phyloP scores from a whole-genome alignment of 768 basidiomycete species.

The Termitomyces sp. region DNA sequence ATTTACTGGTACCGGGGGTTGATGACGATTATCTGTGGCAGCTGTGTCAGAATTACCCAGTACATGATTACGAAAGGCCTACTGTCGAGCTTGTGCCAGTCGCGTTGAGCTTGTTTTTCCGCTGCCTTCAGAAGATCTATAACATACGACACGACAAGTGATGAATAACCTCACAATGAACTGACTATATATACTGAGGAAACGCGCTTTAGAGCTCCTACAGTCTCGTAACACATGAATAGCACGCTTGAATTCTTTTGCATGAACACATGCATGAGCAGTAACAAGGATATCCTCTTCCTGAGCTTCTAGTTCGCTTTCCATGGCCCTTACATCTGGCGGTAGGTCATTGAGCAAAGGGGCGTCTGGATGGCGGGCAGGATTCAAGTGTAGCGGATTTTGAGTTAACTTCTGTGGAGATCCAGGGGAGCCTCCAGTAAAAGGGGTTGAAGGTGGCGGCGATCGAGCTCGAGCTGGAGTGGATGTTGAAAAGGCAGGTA shows the following conservation, averaged over 20 bases:
- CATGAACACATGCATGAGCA: constrained; percentile 68
- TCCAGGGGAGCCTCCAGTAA: constrained; percentile 28
- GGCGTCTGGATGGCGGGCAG: constrained; percentile 30
- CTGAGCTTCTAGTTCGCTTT: constrained; percentile 43
- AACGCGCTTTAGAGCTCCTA: constrained; percentile 65
- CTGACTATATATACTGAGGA: constrained; percentile 73
- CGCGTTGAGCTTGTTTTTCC: constrained; percentile 76
- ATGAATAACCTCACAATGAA: constrained; percentile 64
- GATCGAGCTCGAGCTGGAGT: constrained; percentile 48
- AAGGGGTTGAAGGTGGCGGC: constrained; percentile 31
- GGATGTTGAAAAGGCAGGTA: constrained; percentile 48
- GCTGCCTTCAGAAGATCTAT: constrained; percentile 48
- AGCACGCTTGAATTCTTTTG: constrained; percentile 74
- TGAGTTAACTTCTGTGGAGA: constrained; percentile 26
- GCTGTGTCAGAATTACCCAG: background rate
- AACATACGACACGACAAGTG: constrained; percentile 3
- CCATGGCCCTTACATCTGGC: constrained; percentile 27
- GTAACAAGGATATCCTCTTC: constrained; percentile 73
- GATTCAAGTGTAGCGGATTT: constrained; percentile 17
- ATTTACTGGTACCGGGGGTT: constrained; percentile 65
- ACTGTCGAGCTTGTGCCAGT: constrained; percentile 85
- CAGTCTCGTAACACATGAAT: constrained; percentile 59
- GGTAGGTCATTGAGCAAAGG: constrained; percentile 25
- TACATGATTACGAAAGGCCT: constrained; percentile 18
- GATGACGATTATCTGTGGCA: constrained; percentile 57